These are phyloP conservation scores for Boeremia exigua DNA, from an alignment of 2,329 filamentous ascomycete species.

Conservation along the genomic window DNA sequence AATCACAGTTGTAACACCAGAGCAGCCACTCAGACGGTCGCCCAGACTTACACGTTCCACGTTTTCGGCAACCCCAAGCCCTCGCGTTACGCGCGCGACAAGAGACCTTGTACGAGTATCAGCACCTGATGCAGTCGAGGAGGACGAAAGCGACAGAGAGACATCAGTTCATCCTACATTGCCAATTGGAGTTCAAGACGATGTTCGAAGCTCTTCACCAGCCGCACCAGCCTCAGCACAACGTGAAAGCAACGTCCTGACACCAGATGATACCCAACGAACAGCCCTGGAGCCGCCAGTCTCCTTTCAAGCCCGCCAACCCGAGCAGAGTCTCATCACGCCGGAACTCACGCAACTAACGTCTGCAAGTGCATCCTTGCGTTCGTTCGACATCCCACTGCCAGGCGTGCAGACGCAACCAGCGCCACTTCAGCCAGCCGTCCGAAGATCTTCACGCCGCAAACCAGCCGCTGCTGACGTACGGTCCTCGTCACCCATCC, in stretches of 20 bases:
- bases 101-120: background rate
- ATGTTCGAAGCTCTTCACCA: constrained; percentile 21
- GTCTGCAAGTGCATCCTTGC: constrained; percentile 19
- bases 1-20: background rate
- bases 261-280: constrained; percentile 38
- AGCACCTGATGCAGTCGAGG: background rate
- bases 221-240: constrained; percentile 12
- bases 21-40: constrained; percentile 3
- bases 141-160: background rate
- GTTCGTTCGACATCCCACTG: constrained; percentile 29
- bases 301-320: constrained; percentile 31
- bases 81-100: background rate
- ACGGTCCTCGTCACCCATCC: constrained; percentile 13
- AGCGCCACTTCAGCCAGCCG: background rate
- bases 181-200: constrained; percentile 17
- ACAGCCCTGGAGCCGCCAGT: constrained; percentile 18
- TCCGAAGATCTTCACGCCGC: constrained; percentile 17
- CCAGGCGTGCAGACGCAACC: constrained; percentile 18
- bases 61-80: constrained; percentile 3
- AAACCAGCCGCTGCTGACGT: constrained; percentile 15
- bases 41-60: constrained; percentile 3
- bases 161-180: background rate
- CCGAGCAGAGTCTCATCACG: constrained; percentile 38
- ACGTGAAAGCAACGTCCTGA: constrained; percentile 29
- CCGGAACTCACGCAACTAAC: constrained; percentile 48